phyloP scores from a whole-genome alignment of 176 grass and related monocot genomes.

The Guadua angustifolia region DNA sequence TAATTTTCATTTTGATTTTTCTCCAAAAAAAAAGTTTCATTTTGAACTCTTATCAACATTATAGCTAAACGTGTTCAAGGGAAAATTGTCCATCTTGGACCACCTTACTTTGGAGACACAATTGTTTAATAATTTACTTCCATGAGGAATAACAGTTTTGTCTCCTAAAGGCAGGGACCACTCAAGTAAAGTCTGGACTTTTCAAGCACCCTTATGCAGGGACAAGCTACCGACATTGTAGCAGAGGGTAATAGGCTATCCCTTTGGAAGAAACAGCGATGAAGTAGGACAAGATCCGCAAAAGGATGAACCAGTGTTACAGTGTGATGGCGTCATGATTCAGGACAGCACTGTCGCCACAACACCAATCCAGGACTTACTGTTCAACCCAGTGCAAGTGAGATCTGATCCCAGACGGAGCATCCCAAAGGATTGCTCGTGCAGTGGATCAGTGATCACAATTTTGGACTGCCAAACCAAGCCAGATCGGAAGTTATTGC shows the following conservation, averaged over 20 bases:
- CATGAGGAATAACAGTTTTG: background rate
- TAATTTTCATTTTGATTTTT: background rate
- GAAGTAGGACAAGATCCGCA: constrained; percentile 53
- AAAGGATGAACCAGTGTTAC: constrained; percentile 33
- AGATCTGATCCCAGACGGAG: constrained; percentile 9
- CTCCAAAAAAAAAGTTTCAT: background rate
- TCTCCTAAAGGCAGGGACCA: constrained; percentile 27
- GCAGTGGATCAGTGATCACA: constrained; percentile 6
- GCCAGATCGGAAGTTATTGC: background rate
- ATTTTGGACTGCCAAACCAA: background rate
- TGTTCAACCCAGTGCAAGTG: background rate
- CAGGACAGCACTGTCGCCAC: background rate
- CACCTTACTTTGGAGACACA: background rate
- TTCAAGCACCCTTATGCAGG: constrained; percentile 13
- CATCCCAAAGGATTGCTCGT: background rate
- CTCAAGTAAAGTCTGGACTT: background rate
- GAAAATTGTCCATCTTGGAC: background rate
- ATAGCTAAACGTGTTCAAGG: background rate
- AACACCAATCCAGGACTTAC: background rate
- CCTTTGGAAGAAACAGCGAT: constrained; percentile 24
- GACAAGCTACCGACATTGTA: background rate
- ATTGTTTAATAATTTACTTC: background rate
- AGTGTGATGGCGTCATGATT: background rate
- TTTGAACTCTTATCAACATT: background rate
- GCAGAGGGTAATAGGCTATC: background rate